These are phyloP conservation scores for Tephrocybe sp. DNA, from an alignment of 768 basidiomycete species.

Conservation along the genomic window DNA sequence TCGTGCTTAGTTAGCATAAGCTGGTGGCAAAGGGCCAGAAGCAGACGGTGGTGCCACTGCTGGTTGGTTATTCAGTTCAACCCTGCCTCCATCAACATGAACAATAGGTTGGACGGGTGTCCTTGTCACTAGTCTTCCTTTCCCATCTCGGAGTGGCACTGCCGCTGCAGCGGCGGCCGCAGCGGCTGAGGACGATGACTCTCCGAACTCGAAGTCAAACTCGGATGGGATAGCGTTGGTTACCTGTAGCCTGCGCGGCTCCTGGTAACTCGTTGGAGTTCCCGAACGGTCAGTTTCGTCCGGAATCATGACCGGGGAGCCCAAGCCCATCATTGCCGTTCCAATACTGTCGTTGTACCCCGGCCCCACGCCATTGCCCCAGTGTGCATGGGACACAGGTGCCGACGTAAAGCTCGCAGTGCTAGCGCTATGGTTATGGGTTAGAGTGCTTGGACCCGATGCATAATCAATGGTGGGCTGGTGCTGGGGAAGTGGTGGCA, in stretches of 20 bases:
- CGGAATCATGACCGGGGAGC: slow-evolving; percentile 1
- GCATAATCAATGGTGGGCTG: slow-evolving; percentile 7
- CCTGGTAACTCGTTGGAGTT: slow-evolving; percentile 42
- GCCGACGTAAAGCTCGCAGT: slow-evolving; percentile 17
- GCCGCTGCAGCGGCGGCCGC: slow-evolving; percentile 10
- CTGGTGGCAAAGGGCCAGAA: slow-evolving; percentile 14
- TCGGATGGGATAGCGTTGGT: slow-evolving; percentile 30
- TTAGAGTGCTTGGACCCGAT: slow-evolving; percentile 10
- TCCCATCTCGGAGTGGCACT: slow-evolving; percentile 14
- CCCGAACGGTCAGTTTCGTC: slow-evolving; percentile 29
- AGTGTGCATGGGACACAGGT: slow-evolving; percentile 14
- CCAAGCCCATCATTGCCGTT: slow-evolving; percentile 13
- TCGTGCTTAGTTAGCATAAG: slow-evolving; percentile 12
- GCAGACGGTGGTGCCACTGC: background rate
- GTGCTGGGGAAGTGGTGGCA: slow-evolving; percentile 16
- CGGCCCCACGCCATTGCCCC: slow-evolving; percentile 14
- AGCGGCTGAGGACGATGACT: slow-evolving; percentile 15
- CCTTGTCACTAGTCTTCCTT: slow-evolving; percentile 21
- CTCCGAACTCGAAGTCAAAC: slow-evolving; percentile 4
- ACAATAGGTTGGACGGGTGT: slow-evolving; percentile 32
- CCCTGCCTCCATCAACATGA: slow-evolving; percentile 39
- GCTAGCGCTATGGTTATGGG: slow-evolving; percentile 18
- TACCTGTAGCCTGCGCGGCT: slow-evolving; percentile 37
- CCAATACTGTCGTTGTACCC: slow-evolving; percentile 21
- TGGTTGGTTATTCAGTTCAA: slow-evolving; percentile 29